Percentiles rank a stretch among this genome's conserved stretches.
These are phyloP conservation scores for Ceriops tagal DNA, from an alignment of 345 rosid species.

Conservation along the genomic window DNA sequence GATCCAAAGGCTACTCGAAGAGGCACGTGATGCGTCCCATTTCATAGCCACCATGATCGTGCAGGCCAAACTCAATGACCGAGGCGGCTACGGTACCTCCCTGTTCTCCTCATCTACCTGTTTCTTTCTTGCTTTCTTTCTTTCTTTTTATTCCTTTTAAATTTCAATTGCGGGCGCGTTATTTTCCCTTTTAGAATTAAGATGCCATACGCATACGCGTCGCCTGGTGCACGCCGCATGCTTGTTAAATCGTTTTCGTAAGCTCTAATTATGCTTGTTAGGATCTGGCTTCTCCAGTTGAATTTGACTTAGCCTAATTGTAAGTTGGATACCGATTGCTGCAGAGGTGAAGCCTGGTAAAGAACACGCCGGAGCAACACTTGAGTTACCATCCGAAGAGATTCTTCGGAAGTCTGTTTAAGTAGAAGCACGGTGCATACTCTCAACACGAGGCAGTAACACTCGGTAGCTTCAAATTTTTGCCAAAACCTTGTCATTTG, in stretches of 20 bases:
- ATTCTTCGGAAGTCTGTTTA: slow-evolving; percentile 45
- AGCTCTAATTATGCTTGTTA: too few species aligned
- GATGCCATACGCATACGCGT: too few species aligned
- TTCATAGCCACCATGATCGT: slow-evolving; percentile 89
- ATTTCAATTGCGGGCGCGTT: too few species aligned
- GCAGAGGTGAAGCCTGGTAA: slow-evolving; percentile 76
- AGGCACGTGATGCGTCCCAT: slow-evolving; percentile 76
- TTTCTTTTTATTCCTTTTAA: not conserved
- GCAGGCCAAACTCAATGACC: slow-evolving; percentile 85
- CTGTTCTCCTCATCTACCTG: not conserved
- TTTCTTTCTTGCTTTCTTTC: too few species aligned
- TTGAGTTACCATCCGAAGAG: slow-evolving; percentile 80
- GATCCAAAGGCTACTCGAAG: slow-evolving; percentile 65
- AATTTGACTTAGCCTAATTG: not conserved
- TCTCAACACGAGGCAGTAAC: too few species aligned
- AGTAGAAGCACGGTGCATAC: slow-evolving; percentile 7
- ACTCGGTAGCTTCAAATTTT: too few species aligned
- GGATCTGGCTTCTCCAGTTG: too few species aligned
- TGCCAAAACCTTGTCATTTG: too few species aligned
- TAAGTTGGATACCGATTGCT: not conserved
- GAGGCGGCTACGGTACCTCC: slow-evolving; percentile 70
- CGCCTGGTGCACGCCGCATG: slow-evolving; percentile 8
- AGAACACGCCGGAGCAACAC: slow-evolving; percentile 80
- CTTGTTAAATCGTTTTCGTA: slow-evolving; percentile 6
- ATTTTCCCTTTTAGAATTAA: too few species aligned